phyloP scores from a whole-genome alignment of 163 green algal species.

The Volvox carteri region DNA sequence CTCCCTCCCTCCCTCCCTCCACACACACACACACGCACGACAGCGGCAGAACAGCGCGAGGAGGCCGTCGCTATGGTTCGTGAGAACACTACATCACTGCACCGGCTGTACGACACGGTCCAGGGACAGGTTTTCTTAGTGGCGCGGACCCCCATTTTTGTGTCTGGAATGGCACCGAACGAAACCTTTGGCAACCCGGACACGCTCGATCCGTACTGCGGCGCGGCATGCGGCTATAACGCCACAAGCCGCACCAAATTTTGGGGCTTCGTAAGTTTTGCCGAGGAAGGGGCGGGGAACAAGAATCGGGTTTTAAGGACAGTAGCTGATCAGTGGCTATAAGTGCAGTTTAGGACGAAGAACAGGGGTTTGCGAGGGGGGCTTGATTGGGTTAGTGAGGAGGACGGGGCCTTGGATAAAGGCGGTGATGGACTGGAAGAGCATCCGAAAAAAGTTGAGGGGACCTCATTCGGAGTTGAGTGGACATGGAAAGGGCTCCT shows the following conservation, averaged over 20 bases:
- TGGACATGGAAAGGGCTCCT: too few relatives aligned
- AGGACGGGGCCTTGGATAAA: neutral
- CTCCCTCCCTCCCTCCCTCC: neutral
- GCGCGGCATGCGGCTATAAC: slow-evolving; percentile 30
- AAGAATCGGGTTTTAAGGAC: neutral
- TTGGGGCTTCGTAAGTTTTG: slow-evolving; percentile 53
- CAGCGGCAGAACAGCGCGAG: neutral
- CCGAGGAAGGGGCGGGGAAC: too few relatives aligned
- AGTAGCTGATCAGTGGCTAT: neutral
- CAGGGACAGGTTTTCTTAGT: neutral
- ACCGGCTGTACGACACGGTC: neutral
- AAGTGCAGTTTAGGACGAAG: too few relatives aligned
- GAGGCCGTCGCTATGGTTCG: neutral
- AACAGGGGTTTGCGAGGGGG: neutral
- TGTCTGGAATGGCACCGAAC: neutral
- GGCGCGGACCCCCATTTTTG: neutral
- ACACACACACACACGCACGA: neutral
- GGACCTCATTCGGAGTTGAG: too few relatives aligned
- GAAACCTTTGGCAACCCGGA: slow-evolving; percentile 5
- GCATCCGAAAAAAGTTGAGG: too few relatives aligned
- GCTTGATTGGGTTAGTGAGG: neutral
- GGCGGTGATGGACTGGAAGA: neutral
- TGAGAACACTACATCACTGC: neutral
- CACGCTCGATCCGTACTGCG: neutral
- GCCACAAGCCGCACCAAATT: slow-evolving; percentile 25